These are phyloP conservation scores for Persicaria tinctoria DNA, from an alignment of 148 eudicot species.

Conservation along the genomic window DNA sequence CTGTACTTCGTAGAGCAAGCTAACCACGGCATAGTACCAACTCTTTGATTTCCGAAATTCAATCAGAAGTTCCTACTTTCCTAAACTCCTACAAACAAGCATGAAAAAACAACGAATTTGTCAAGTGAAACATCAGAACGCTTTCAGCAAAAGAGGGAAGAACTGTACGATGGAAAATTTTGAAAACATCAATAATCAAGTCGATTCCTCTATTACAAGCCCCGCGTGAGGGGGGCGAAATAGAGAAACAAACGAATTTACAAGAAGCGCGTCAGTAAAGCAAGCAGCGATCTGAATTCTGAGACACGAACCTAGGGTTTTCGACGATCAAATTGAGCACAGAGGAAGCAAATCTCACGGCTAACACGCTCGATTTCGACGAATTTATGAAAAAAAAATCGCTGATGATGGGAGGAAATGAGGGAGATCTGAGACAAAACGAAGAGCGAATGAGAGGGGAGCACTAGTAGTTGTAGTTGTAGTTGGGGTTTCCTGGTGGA, in stretches of 20 bases:
- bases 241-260: neutral
- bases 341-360: neutral
- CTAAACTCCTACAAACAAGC: neutral
- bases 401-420: neutral
- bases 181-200: neutral
- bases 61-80: neutral
- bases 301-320: constrained; percentile 9
- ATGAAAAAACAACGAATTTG: neutral
- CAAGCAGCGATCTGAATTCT: neutral
- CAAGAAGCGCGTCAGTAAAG: neutral
- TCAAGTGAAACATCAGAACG: neutral
- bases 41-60: constrained; percentile 1
- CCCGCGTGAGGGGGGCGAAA: neutral
- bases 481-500: neutral
- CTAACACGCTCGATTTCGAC: neutral
- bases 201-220: neutral
- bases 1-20: constrained; percentile 24
- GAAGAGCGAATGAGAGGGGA: constrained; percentile 4
- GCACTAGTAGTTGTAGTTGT: neutral
- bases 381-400: neutral
- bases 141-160: neutral
- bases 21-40: constrained; percentile 42
- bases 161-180: neutral
- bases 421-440: constrained; percentile 3
- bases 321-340: neutral